Base-by-base conservation (phyloP, 371 early-diverging fungal species). In the Catenaria anguillulae region DNA sequence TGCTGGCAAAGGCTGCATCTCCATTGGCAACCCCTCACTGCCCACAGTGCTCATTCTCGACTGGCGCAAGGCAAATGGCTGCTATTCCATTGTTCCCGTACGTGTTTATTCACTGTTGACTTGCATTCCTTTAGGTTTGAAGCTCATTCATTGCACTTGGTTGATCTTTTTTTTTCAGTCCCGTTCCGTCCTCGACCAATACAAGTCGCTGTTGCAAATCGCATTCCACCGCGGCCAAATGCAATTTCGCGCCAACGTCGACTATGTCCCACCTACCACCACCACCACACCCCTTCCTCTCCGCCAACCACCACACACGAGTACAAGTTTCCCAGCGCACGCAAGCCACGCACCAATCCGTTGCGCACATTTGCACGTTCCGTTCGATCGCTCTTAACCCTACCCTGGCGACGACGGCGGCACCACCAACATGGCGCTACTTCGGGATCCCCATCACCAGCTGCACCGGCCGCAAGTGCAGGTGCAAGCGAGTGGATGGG, bases 1-100 rank as follows among this genome's bases (percentile, higher is more conserved):
- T 19, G 81, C 83, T 59, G 77, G 78, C 26, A 78, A 76, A 19
- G 89, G 88, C 2, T 79, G 88, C 4, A 73, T 87, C 43, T 77
- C 85, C 55, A 71, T 89, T 65, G 91, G 91, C 6, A 87, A 87
- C 66, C 76, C 80, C 19, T 83, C 86, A 62, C 66, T 88, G 15
- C 81, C 78, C 5, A 77, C 84, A 0, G 74, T 88, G 54, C 62
- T 87, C 1, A 80, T 85, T 2, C 66, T 74, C 0, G 73, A 84
- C 24, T 82, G 78, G 62, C 74, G 80, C 21, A 78, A 78, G 36
- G 78, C 84, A 0, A 76, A 67, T 52, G 85, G 89, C 2, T 77
- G 75, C 50, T 86, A 82, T 64, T 79, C 78, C 29, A 76, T 77
- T 19, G 71, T 70, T 17, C 73, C 75, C 69, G 77, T 75, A 64